Evolutionary conservation across 345 rosid genomes (phyloP), one percentile per base, ranked within the genome.

Genomic region (Microthlaspi erraticum): DNA sequence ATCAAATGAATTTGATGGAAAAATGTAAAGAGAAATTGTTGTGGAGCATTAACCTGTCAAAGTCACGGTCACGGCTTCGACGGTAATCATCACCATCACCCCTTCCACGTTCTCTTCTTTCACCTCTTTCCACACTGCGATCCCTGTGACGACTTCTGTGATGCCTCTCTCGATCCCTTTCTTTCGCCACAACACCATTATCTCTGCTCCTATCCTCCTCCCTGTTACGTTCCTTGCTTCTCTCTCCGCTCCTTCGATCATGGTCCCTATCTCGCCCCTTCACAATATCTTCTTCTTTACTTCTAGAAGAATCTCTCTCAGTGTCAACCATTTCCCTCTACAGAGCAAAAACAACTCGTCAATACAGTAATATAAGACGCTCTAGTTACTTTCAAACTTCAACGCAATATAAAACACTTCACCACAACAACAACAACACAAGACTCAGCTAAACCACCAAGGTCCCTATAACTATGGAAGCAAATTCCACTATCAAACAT

Each of bases 31-130:
- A 20, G 50, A 65, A 65, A 7, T 5, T 7, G 42, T 34, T n/a
- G 33, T 17, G 1, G 33, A 65, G 45, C 20, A 8, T 19, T 68
- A 72, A 87, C 96, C 92, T 85, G 3, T 49, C 69, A 48, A 13
- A 46, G 46, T 85, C 92, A 84, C 69, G 73, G 64, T 84, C 93
- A 52, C 89, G 81, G 68, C 76, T 74, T 44, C 84, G 72, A 69
- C 56, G 59, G 73, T 60, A 59, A 71, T 80, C 92, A 82, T 85
- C 89, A 62, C 76, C 93, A 46, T 80, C 96, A 36, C 85, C 93
- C 74, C 87, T 85, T 8, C 83, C 85, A 26, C 88, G 77, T 32
- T 84, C 92, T 75, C 86, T 89, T 79, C 88, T 89, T 36, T 89
- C 96, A 54, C 82, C 72, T 54, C 77, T 88, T 14, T 83, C 90